Evolutionary conservation across 2,329 filamentous ascomycete species (phyloP).

Genomic region (Fusarium falciforme): DNA sequence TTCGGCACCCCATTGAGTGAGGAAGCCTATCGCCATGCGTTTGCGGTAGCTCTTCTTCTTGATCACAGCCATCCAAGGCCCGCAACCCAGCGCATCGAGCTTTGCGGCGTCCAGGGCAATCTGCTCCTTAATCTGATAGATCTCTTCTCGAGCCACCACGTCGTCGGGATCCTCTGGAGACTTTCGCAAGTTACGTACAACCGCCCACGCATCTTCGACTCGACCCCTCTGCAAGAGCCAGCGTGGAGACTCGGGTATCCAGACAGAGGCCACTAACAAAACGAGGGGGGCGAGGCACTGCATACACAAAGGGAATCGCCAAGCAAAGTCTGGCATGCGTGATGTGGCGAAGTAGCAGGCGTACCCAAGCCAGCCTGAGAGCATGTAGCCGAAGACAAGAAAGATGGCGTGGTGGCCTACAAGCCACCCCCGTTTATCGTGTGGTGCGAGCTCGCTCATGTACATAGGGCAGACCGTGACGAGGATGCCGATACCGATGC

Average conservation of each 20-base stretch:
- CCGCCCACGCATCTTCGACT: conserved; percentile 56
- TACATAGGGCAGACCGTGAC: conserved; percentile 51
- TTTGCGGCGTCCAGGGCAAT: conserved; percentile 55
- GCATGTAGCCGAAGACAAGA: conserved; percentile 58
- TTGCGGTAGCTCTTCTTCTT: conserved; percentile 61
- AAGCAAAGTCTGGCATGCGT: conserved; percentile 48
- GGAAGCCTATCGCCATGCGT: conserved; percentile 62
- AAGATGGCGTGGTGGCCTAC: conserved; percentile 62
- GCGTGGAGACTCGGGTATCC: conserved; percentile 56
- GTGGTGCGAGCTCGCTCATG: conserved; percentile 47
- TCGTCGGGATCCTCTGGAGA: conserved; percentile 48
- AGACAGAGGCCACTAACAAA: conserved; percentile 49
- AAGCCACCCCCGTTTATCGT: conserved; percentile 59
- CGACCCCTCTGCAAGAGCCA: conserved; percentile 61
- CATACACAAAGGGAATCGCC: conserved; percentile 57
- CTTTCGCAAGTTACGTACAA: conserved; percentile 52
- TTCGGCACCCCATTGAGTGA: conserved; percentile 65
- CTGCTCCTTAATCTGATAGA: conserved; percentile 59
- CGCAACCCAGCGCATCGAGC: conserved; percentile 51
- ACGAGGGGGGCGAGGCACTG: conserved; percentile 54
- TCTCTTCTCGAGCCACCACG: conserved; percentile 57
- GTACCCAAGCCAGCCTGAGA: conserved; percentile 55
- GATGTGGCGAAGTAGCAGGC: conserved; percentile 46
- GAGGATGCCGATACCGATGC: conserved; percentile 55
- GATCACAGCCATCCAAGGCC: conserved; percentile 56